Percentiles rank a stretch among this genome's conserved stretches.
Evolutionary conservation across 2,329 filamentous ascomycete species (phyloP).

Genomic region (Chalaropsis thielavioides): DNA sequence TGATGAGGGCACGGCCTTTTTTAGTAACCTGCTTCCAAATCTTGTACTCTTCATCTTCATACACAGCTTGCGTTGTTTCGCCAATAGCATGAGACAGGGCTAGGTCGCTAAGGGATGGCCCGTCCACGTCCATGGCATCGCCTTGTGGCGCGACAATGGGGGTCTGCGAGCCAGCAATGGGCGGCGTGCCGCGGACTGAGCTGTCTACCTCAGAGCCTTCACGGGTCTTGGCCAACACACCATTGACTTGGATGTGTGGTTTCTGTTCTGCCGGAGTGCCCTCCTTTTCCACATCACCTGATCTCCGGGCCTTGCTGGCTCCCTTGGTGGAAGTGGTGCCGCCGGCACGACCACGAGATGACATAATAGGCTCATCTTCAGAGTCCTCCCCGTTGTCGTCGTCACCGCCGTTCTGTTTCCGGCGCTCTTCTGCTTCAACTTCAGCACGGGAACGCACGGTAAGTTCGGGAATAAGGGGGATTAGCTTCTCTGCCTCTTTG

Average conservation of each 20-base stretch:
- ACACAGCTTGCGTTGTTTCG: constrained; percentile 56
- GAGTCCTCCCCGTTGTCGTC: constrained; percentile 78
- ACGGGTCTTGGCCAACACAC: constrained; percentile 43
- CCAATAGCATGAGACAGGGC: constrained; percentile 48
- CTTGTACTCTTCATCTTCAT: constrained; percentile 89
- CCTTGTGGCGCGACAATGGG: constrained; percentile 63
- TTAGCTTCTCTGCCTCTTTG: constrained; percentile 92
- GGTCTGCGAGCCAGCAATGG: constrained; percentile 58
- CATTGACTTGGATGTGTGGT: constrained; percentile 53
- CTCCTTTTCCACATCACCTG: constrained; percentile 48
- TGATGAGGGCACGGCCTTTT: constrained; percentile 75
- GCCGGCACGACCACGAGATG: constrained; percentile 80
- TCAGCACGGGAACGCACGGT: constrained; percentile 81
- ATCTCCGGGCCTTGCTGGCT: constrained; percentile 57
- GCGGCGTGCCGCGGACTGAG: constrained; percentile 61
- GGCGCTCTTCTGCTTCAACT: constrained; percentile 74
- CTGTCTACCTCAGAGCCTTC: constrained; percentile 79
- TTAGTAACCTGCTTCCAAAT: constrained; percentile 99
- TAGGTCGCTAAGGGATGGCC: constrained; percentile 52
- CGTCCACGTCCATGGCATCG: constrained; percentile 80
- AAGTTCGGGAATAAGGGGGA: constrained; percentile 87
- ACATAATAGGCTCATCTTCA: constrained; percentile 97
- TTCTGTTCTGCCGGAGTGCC: constrained; percentile 68
- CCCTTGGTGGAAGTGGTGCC: constrained; percentile 49
- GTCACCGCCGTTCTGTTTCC: constrained; percentile 73